Percentiles rank a stretch among this genome's conserved stretches.
phyloP scores from a whole-genome alignment of 805 yeast species.

The Kregervanrija fluxuum region DNA sequence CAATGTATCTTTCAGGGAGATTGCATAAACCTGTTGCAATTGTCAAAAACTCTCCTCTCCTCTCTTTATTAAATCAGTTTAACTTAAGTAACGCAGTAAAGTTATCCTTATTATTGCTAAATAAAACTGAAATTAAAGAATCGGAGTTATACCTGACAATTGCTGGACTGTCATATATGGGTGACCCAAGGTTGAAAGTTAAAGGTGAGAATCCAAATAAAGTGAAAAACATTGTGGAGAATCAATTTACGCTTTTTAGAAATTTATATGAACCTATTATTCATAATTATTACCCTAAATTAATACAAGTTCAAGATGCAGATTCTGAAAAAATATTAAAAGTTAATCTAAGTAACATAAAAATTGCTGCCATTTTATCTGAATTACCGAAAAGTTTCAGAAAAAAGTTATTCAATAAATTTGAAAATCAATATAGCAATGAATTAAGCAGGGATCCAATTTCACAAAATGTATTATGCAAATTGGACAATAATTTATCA shows the following conservation, averaged over 20 bases:
- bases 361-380: constrained; percentile 33
- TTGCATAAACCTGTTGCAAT: constrained; percentile 89
- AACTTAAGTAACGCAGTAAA: constrained; percentile 76
- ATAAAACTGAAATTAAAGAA: constrained; percentile 27
- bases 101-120: constrained; percentile 51
- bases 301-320: constrained; percentile 14
- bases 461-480: constrained; percentile 19
- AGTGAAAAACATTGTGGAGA: constrained; percentile 73
- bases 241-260: constrained; percentile 65
- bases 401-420: constrained; percentile 28
- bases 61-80: constrained; percentile 62
- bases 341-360: constrained; percentile 28
- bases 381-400: constrained; percentile 49
- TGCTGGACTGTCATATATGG: constrained; percentile 76
- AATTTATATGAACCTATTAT: constrained; percentile 66
- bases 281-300: constrained; percentile 32
- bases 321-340: constrained; percentile 15
- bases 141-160: constrained; percentile 64
- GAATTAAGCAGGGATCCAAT: constrained; percentile 25
- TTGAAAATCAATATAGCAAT: constrained; percentile 13
- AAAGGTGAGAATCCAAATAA: constrained; percentile 93
- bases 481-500: neutral
- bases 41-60: constrained; percentile 54
- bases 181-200: constrained; percentile 79
- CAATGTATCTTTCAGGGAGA: constrained; percentile 85